phyloP scores from a whole-genome alignment of 2,329 filamentous ascomycete species.

The Nannizzia gypsea region DNA sequence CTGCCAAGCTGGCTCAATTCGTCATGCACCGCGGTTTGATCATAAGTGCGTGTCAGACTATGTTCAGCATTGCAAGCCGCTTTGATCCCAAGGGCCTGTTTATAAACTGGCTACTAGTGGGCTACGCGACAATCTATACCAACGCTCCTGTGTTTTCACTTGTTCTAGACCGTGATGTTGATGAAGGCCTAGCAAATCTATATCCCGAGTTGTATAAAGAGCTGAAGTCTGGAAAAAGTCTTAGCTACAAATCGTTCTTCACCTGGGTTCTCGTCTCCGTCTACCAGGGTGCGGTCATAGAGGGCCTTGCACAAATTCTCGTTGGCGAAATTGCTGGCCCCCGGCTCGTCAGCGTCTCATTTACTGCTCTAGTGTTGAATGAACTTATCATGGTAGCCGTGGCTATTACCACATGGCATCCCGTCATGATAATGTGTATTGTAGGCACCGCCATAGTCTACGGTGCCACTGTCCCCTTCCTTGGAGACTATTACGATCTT shows the following conservation, averaged over 20 bases:
- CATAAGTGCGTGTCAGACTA: slow-evolving; percentile 89
- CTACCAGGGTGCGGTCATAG: slow-evolving; percentile 91
- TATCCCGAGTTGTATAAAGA: slow-evolving; percentile 98
- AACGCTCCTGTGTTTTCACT: slow-evolving; percentile 86
- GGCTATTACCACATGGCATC: slow-evolving; percentile 94
- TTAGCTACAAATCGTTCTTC: slow-evolving; percentile 91
- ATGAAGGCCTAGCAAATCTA: slow-evolving; percentile 82
- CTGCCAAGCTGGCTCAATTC: slow-evolving; percentile 90
- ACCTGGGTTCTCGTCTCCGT: slow-evolving; percentile 91
- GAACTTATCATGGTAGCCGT: slow-evolving; percentile 96
- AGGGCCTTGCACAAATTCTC: slow-evolving; percentile 82
- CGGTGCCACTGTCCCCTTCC: slow-evolving; percentile 69
- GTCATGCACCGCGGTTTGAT: slow-evolving; percentile 96
- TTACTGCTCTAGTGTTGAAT: slow-evolving; percentile 84
- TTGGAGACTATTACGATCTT: slow-evolving; percentile 83
- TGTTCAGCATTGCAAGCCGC: slow-evolving; percentile 85
- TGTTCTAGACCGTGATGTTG: slow-evolving; percentile 88
- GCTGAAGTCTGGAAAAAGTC: slow-evolving; percentile 72
- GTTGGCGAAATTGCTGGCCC: slow-evolving; percentile 56
- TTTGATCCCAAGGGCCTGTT: slow-evolving; percentile 94
- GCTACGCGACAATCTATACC: slow-evolving; percentile 93
- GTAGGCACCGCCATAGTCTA: slow-evolving; percentile 74
- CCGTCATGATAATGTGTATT: slow-evolving; percentile 75
- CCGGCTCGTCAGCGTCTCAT: slow-evolving; percentile 78
- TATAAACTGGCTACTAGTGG: slow-evolving; percentile 92